Conservation (phyloP, 1,139 yeast genomes). For the Lipomyces yarrowii region DNA sequence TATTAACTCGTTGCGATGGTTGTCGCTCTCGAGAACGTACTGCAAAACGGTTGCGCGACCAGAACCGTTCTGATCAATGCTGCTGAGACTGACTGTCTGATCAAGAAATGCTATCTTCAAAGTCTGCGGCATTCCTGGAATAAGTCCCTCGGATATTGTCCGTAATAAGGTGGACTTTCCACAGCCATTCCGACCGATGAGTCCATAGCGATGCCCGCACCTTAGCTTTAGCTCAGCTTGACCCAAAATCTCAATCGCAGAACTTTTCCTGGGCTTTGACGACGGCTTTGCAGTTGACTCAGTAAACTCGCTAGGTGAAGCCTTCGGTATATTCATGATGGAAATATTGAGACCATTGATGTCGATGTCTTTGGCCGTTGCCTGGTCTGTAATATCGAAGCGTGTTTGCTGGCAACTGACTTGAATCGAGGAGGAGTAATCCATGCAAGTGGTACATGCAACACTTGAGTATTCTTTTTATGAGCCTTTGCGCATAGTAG, state of each 20-base stretch:
- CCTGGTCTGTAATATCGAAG: neutral
- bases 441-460: too few species aligned
- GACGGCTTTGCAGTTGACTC: neutral
- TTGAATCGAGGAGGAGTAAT: neutral
- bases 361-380: neutral
- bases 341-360: neutral
- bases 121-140: neutral
- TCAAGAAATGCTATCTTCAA: neutral
- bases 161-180: constrained; percentile 7
- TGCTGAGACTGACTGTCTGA: neutral
- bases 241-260: neutral
- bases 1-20: neutral
- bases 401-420: constrained; percentile 5
- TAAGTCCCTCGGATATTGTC: neutral
- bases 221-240: neutral
- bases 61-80: neutral
- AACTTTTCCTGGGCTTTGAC: neutral
- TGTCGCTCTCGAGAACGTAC: neutral
- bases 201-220: constrained; percentile 1
- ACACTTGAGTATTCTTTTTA: too few species aligned
- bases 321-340: neutral
- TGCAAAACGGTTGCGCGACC: neutral
- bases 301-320: neutral
- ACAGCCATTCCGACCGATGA: constrained; percentile 4
- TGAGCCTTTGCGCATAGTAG: too few species aligned